Evolutionary conservation across 495 filamentous ascomycete genomes (phyloP), one percentile per base, ranked within the genome.

Genomic region (Saxophila tyrrhenica): DNA sequence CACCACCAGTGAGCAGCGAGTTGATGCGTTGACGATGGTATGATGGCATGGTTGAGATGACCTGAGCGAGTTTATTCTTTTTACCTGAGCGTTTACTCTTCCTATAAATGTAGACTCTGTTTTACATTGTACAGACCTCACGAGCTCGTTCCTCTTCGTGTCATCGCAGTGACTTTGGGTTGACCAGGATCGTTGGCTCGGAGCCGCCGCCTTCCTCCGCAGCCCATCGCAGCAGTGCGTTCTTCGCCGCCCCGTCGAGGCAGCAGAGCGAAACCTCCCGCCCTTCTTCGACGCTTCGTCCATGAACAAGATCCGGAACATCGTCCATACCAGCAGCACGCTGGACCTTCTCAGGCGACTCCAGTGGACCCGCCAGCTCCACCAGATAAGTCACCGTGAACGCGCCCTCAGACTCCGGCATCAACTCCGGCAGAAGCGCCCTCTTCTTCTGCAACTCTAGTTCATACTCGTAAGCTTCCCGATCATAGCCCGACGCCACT

Each of bases 381-480:
- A 65, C 49, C 21, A 62, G 19, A 24, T 57, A 57, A 8, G 55
- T 51, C 19, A 57, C 16, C 46, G 23, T 16, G 15, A 20, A 15
- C 15, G 45, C n/a, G 50, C 32, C 25, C 46, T 51, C 56, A 20
- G 39, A 47, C 25, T 39, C 35, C 25, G 20, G 50, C 44, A 46
- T 19, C 41, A 48, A 51, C 25, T 54, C 57, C 3, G 57, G 35
- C 22, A 60, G 17, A 3, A 47, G 39, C 3, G 60, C 57, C 19
- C 48, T 60, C 55, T 61, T 56, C 32, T 46, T 51, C 44, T 59
- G 57, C 23, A 63, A 46, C 16, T 61, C 49, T 0, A 65, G 57
- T 35, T 52, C 51, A 50, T 63, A 57, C 47, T 65, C 63, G 50
- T 63, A 65, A 3, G 59, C 49, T 45, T 65, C 63, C 44, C 60